These are phyloP conservation scores for Anastatica hierochuntica DNA, from an alignment of 345 rosid species.

Conservation along the genomic window DNA sequence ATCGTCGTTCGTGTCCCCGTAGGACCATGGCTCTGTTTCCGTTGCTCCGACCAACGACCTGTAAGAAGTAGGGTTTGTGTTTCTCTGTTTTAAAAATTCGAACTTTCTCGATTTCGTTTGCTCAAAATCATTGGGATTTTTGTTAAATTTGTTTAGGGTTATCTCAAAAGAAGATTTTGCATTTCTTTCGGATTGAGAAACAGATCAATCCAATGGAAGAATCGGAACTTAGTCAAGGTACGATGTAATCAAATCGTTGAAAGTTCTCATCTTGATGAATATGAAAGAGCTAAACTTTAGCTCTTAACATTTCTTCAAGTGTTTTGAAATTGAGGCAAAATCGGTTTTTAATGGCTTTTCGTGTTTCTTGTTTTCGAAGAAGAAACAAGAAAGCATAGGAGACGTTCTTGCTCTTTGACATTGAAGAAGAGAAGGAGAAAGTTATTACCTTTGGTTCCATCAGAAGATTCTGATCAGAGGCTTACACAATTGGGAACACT, in stretches of 20 bases:
- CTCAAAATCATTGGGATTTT: background rate
- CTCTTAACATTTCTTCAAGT: too few species aligned
- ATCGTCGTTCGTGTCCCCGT: constrained; percentile 70
- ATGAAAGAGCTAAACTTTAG: constrained; percentile 3
- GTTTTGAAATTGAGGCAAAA: background rate
- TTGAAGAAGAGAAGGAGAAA: constrained; percentile 71
- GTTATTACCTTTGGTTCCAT: constrained; percentile 62
- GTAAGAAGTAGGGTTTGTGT: constrained; percentile 61
- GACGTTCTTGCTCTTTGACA: constrained; percentile 52
- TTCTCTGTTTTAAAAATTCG: background rate
- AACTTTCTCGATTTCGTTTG: background rate
- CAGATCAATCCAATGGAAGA: constrained; percentile 17
- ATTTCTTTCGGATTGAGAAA: constrained; percentile 72
- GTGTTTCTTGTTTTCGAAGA: constrained; percentile 16
- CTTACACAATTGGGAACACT: constrained; percentile 71
- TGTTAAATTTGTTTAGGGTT: constrained; percentile 48
- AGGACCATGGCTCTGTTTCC: constrained; percentile 71
- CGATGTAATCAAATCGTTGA: background rate
- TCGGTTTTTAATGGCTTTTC: background rate
- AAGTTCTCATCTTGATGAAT: constrained; percentile 11
- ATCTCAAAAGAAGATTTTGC: constrained; percentile 76
- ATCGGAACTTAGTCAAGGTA: constrained; percentile 46
- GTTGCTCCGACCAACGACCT: constrained; percentile 62
- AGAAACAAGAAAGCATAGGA: constrained; percentile 47
- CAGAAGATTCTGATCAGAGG: constrained; percentile 52